Evolutionary conservation across 2,329 filamentous ascomycete genomes (phyloP).

Genomic region (Phyllosticta citribraziliensis): DNA sequence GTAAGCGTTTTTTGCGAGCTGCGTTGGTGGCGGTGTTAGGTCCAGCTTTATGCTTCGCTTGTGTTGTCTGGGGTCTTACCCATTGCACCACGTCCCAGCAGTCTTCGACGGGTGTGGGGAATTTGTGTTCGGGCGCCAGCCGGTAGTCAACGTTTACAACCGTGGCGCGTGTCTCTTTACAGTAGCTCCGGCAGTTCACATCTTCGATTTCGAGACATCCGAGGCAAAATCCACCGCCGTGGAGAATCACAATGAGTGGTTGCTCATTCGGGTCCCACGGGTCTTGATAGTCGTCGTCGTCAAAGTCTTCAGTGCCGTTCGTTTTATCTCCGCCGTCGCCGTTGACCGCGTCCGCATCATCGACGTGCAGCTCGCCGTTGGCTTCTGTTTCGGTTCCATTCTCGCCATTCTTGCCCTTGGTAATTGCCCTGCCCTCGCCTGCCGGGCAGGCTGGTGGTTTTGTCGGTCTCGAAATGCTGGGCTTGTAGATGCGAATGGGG

Average conservation of each 20-base stretch:
- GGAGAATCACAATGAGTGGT: slow-evolving; percentile 16
- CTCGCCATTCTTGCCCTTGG: not conserved
- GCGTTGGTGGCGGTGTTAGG: not conserved
- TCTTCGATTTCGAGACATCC: slow-evolving; percentile 16
- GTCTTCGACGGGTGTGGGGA: slow-evolving; percentile 54
- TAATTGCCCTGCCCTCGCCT: not conserved
- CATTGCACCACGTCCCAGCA: slow-evolving; percentile 12
- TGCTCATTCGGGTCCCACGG: slow-evolving; percentile 1
- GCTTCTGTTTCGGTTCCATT: not conserved
- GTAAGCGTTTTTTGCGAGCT: slow-evolving; percentile 12
- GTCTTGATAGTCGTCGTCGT: not conserved
- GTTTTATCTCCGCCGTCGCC: not conserved
- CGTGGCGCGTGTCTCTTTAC: not conserved
- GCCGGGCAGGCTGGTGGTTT: not conserved
- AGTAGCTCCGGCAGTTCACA: not conserved
- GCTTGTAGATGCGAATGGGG: slow-evolving; percentile 17
- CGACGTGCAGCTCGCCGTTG: not conserved
- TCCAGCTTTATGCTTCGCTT: not conserved
- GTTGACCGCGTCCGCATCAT: not conserved
- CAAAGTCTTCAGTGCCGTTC: not conserved
- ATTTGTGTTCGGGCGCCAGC: slow-evolving; percentile 50
- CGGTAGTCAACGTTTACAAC: slow-evolving; percentile 49
- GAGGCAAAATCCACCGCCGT: slow-evolving; percentile 20
- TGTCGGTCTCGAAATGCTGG: slow-evolving; percentile 14
- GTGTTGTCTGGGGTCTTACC: slow-evolving; percentile 7